These are phyloP conservation scores for Nakaseomyces uthaithaninus DNA, from an alignment of 1,139 yeast genomes.

Conservation along the genomic window DNA sequence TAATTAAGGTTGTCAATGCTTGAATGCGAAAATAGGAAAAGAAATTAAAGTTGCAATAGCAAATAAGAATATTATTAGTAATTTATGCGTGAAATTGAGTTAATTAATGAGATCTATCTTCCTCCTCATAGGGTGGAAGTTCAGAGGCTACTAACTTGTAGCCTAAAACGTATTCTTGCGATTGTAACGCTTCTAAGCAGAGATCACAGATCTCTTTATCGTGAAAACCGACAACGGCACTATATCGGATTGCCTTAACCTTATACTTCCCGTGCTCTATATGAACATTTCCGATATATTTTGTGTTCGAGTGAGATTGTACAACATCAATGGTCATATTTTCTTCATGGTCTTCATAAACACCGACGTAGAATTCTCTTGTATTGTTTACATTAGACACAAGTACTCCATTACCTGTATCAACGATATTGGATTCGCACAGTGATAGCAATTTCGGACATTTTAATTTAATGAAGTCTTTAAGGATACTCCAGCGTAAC, in stretches of 20 bases:
- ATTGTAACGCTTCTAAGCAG: slow-evolving; percentile 21
- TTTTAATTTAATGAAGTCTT: slow-evolving; percentile 30
- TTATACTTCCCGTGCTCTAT: slow-evolving; percentile 8
- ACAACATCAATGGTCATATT: slow-evolving; percentile 16
- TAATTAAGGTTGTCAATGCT: too few relatives aligned
- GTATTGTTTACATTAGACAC: slow-evolving; percentile 18
- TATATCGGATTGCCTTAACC: slow-evolving; percentile 22
- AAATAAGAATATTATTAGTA: slow-evolving; percentile 2
- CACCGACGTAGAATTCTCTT: slow-evolving; percentile 32
- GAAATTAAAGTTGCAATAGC: not conserved
- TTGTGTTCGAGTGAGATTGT: slow-evolving; percentile 7
- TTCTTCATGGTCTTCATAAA: slow-evolving; percentile 28
- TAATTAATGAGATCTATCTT: not conserved
- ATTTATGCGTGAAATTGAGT: not conserved
- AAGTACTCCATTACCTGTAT: slow-evolving; percentile 9
- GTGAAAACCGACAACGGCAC: slow-evolving; percentile 29
- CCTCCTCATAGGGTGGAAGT: slow-evolving; percentile 22
- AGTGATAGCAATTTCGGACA: slow-evolving; percentile 25
- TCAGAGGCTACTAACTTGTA: slow-evolving; percentile 22
- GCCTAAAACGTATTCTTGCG: slow-evolving; percentile 27
- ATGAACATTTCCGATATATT: slow-evolving; percentile 2
- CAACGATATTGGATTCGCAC: slow-evolving; percentile 9
- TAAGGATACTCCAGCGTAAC: slow-evolving; percentile 30
- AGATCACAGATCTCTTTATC: slow-evolving; percentile 25
- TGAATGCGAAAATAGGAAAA: not conserved